These are phyloP conservation scores for Colletotrichum sp. DNA, from an alignment of 2,329 filamentous ascomycete genomes.

Conservation along the genomic window DNA sequence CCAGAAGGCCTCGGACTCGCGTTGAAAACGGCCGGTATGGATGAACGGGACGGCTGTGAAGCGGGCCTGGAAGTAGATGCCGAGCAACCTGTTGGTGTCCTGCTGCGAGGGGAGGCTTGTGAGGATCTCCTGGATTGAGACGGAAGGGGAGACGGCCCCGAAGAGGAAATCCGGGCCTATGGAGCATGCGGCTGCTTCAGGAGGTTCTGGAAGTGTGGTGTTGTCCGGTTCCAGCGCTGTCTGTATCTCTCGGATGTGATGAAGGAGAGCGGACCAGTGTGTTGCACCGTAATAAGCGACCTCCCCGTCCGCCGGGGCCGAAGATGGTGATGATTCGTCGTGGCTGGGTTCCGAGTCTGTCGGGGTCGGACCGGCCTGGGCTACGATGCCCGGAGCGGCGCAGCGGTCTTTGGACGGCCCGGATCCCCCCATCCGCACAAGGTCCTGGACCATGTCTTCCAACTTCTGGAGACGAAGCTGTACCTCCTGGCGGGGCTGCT, in stretches of 20 bases:
- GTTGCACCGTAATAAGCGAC: slow-evolving; percentile 40
- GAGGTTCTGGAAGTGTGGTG: neutral
- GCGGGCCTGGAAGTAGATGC: slow-evolving; percentile 43
- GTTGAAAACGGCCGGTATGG: slow-evolving; percentile 50
- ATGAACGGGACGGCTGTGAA: slow-evolving; percentile 43
- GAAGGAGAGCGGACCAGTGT: slow-evolving; percentile 46
- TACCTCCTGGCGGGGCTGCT: slow-evolving; percentile 35
- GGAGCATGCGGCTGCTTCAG: slow-evolving; percentile 19
- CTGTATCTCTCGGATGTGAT: slow-evolving; percentile 47
- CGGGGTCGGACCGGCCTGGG: neutral
- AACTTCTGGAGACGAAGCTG: slow-evolving; percentile 44
- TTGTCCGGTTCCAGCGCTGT: slow-evolving; percentile 31
- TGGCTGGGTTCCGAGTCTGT: neutral
- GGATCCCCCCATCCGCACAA: slow-evolving; percentile 25
- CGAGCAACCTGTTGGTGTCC: slow-evolving; percentile 40
- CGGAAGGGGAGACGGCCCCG: slow-evolving; percentile 28
- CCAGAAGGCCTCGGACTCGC: slow-evolving; percentile 56
- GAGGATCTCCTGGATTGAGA: slow-evolving; percentile 35
- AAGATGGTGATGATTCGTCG: neutral
- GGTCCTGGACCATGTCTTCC: slow-evolving; percentile 44
- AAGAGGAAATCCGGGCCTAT: slow-evolving; percentile 38
- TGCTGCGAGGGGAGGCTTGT: slow-evolving; percentile 37
- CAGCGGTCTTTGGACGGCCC: neutral
- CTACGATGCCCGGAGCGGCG: neutral
- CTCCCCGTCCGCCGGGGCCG: neutral